These are phyloP conservation scores for Blechomonas ayalai DNA, from an alignment of 208 protist genomes.

Conservation along the genomic window DNA sequence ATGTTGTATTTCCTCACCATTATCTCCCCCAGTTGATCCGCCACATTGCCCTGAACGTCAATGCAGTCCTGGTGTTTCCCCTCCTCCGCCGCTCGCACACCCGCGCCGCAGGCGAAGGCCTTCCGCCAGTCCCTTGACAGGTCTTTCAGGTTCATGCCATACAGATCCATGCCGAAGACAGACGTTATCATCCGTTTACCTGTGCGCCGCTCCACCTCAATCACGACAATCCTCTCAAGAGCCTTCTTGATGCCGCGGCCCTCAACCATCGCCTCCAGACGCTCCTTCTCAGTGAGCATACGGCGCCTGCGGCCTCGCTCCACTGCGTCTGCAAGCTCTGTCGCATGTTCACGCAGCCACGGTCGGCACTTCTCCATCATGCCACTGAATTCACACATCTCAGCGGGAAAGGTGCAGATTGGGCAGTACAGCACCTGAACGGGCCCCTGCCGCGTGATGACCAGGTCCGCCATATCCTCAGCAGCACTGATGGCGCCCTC, in stretches of 20 bases:
- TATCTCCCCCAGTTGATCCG: slow-evolving; percentile 56
- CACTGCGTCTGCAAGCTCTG: slow-evolving; percentile 74
- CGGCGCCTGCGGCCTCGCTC: slow-evolving; percentile 73
- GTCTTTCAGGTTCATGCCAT: slow-evolving; percentile 83
- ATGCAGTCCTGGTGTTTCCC: slow-evolving; percentile 62
- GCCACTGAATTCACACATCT: slow-evolving; percentile 90
- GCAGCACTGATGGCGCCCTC: not conserved
- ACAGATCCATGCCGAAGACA: slow-evolving; percentile 80
- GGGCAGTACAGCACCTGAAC: slow-evolving; percentile 88
- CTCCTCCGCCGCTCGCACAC: slow-evolving; percentile 57
- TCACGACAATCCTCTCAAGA: slow-evolving; percentile 57
- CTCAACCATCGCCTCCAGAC: slow-evolving; percentile 65
- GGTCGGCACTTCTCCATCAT: slow-evolving; percentile 89
- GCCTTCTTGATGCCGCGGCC: slow-evolving; percentile 77
- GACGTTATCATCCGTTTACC: slow-evolving; percentile 63
- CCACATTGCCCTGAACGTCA: slow-evolving; percentile 78
- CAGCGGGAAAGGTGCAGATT: slow-evolving; percentile 85
- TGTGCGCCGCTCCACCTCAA: slow-evolving; percentile 51
- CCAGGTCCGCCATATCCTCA: slow-evolving; percentile 4
- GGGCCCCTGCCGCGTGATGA: slow-evolving; percentile 28
- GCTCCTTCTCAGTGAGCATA: slow-evolving; percentile 76
- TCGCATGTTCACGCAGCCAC: slow-evolving; percentile 82
- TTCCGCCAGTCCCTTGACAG: slow-evolving; percentile 76
- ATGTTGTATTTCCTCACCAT: slow-evolving; percentile 70
- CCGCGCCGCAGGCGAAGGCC: slow-evolving; percentile 75